Evolutionary conservation across 169 alveolate genomes (phyloP), one percentile per base, ranked within the genome.

Genomic region (Plasmodium coatneyi): DNA sequence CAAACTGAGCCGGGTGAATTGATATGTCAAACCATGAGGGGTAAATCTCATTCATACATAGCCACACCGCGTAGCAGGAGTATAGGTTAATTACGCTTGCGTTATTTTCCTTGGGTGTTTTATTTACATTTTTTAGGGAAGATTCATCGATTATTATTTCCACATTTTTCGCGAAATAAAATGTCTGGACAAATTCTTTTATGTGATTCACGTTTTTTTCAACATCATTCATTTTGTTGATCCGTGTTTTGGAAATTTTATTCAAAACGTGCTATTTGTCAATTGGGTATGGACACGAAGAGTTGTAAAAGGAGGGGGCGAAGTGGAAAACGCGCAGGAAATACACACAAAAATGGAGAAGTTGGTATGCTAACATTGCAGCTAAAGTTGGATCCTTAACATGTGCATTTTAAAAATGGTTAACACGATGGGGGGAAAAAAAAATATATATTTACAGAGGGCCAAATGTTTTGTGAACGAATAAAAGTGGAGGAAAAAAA

Each of bases 1-100:
- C 90, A 87, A 87, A 87, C 39, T 87, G 93, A 56, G 93, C 93
- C n/a, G 93, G 93, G 82, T 87, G 93, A 28, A 87, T 87, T 5
- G 93, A 87, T 22, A 87, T 76, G 71, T 87, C 93, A 79, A 87
- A 87, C 93, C 93, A 87, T 28, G 93, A 76, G 25, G 93, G 93
- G 56, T 87, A 87, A 79, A 87, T 87, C 81, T 87, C 93, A 78
- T 87, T 87, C 93, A 87, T 87, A 34, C 93, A 87, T n/a, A 87
- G 81, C 93, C 93, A 87, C 71, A 87, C 36, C 19, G 93, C n/a
- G 72, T 87, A 87, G 7, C 83, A 87, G 25, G 93, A 71, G 81
- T 87, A 87, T 43, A 87, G 32, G 81, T 87, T 87, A 43, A 84
- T 74, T 79, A 79, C 39, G 71, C 70, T 79, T 60, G 78, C 43